These are phyloP conservation scores for Aspergillus conjunctus DNA, from an alignment of 495 filamentous ascomycete species.

Conservation along the genomic window DNA sequence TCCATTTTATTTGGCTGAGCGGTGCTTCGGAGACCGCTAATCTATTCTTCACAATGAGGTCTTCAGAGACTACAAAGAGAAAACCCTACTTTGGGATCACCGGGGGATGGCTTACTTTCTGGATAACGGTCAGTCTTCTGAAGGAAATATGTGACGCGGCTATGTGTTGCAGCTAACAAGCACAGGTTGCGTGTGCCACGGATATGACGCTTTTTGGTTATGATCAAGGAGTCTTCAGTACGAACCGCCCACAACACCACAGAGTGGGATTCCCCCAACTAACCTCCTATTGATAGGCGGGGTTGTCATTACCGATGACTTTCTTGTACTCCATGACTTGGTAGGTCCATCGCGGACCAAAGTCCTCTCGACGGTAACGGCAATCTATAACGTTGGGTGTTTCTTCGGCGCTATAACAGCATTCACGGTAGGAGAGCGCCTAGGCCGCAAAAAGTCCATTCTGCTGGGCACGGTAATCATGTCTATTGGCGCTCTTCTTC, in stretches of 20 bases:
- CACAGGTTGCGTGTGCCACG: conserved; percentile 53
- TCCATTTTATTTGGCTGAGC: no score
- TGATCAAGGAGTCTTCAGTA: conserved; percentile 59
- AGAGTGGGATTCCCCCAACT: no score
- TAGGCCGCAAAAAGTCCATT: conserved; percentile 61
- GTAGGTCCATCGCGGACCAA: conserved; percentile 51
- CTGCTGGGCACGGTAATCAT: conserved; percentile 59
- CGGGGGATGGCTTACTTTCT: conserved; percentile 60
- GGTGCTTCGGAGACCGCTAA: no score
- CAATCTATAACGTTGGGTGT: conserved; percentile 64
- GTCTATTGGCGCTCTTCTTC: conserved; percentile 60
- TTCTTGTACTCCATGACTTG: conserved; percentile 54
- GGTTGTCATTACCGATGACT: conserved; percentile 58
- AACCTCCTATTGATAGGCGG: conserved; percentile 38
- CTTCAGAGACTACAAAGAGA: conserved; percentile 20
- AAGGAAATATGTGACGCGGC: not conserved
- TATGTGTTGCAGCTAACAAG: not conserved
- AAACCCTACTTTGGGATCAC: conserved; percentile 60
- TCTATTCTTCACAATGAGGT: not conserved
- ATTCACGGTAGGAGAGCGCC: conserved; percentile 56
- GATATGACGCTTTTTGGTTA: conserved; percentile 64
- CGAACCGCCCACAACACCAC: no score
- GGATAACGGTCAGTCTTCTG: conserved; percentile 50
- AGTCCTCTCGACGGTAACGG: conserved; percentile 58
- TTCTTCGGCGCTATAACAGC: conserved; percentile 60